A percentile compares a stretch with the other conserved stretches of the same genome.
Conservation (phyloP, 306 rosid genomes). For the Ziziphus jujuba region DNA sequence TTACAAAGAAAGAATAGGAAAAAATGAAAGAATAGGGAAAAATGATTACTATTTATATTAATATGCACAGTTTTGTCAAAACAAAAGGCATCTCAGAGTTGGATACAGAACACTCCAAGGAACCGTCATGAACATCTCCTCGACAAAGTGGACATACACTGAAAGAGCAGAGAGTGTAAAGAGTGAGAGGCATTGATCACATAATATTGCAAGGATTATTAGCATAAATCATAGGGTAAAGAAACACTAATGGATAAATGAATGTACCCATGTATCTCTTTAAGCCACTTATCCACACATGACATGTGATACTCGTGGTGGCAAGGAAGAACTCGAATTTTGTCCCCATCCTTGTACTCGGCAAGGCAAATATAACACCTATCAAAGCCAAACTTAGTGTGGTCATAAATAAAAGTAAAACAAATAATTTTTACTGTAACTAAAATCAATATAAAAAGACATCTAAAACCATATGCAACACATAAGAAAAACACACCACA, state of each 20-base stretch:
- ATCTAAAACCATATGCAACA: neutral
- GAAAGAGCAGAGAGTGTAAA: constrained; percentile 28
- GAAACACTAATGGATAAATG: too few relatives aligned
- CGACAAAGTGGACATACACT: constrained; percentile 98
- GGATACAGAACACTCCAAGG: constrained; percentile 42
- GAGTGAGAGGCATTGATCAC: neutral
- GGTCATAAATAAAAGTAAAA: constrained; percentile 2
- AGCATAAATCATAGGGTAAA: neutral
- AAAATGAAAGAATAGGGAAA: too few relatives aligned
- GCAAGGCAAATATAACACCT: constrained; percentile 97
- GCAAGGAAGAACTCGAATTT: constrained; percentile 93
- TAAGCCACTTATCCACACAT: constrained; percentile 97
- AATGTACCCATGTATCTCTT: constrained; percentile 89
- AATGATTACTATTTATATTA: constrained; percentile 29
- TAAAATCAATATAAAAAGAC: neutral
- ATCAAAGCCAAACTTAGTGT: constrained; percentile 16
- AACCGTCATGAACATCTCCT: constrained; percentile 81
- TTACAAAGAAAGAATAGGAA: neutral
- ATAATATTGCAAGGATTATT: neutral
- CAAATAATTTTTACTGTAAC: neutral
- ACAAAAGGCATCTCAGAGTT: constrained; percentile 52
- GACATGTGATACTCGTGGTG: constrained; percentile 85
- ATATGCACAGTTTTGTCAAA: constrained; percentile 46
- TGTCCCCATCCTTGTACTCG: constrained; percentile 93
- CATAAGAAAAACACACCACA: neutral